Evolutionary conservation across 2,329 filamentous ascomycete species (phyloP), one percentile per base, ranked within the genome.

Genomic region (Neopestalotiopsis sp.): DNA sequence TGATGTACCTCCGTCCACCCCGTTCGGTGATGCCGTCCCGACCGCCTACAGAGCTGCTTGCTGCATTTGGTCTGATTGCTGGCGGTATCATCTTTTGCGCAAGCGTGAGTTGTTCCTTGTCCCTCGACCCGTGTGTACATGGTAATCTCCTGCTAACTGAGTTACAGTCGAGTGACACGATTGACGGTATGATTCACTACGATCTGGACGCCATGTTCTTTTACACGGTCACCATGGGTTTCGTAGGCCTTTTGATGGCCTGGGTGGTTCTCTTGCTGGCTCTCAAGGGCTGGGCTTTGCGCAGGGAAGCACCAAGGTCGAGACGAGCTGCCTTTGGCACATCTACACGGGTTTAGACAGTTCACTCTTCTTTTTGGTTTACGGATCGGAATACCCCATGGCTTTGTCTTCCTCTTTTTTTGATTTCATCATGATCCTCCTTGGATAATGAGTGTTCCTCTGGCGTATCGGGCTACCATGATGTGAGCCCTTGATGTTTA

Each of bases 31-130:
- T 95, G 24, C 94, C 95, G 0, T 92, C 93, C 45, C 90, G 95
- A 32, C 95, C 95, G 9, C 95, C 95, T 0, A 96, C 94, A 0
- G 95, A 98, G 84, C 86, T 98, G n/a, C 83, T 98, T 65, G 87
- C 92, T 0, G 86, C 94, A 0, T 98, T 98, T 78, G 96, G 94
- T 56, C 85, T 98, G 69, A 93, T 97, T 71, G 86, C 93, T 1
- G 95, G 96, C 32, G 95, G 96, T 5, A 85, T 97, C 61, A 91
- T 98, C 67, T 98, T 98, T 81, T 97, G 98, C 93, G 87, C 93
- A 70, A 97, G 94, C 78, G 91, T 92, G 84, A 85, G 91, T 89
- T 14, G 56, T 67, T 38, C 14, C 12, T 30, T n/a, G 6, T 12
- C 9, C 9, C 5, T 20, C 38, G 12, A 61, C 57, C n/a, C 9